These are phyloP conservation scores for Elaeagnus macrophylla DNA, from an alignment of 306 rosid species.

Conservation along the genomic window DNA sequence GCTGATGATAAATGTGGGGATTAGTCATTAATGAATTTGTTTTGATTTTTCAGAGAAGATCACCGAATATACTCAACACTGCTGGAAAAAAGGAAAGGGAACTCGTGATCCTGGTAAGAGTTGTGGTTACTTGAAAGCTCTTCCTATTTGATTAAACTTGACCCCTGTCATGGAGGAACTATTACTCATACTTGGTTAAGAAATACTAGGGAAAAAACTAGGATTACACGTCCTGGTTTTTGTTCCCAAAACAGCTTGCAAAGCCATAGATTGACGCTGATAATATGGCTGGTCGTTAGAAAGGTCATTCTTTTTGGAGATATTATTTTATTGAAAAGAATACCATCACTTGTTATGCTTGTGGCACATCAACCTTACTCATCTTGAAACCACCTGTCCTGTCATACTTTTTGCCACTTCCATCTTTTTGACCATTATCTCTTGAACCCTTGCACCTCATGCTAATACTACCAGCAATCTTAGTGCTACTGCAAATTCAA, in stretches of 20 bases:
- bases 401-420: too few species aligned
- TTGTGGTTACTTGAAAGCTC: slow-evolving; percentile 9
- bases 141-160: slow-evolving; percentile 1
- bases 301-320: too few species aligned
- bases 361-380: too few species aligned
- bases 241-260: too few species aligned
- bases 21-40: slow-evolving; percentile 3
- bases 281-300: too few species aligned
- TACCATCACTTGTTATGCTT: too few species aligned
- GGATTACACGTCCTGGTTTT: too few species aligned
- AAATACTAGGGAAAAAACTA: too few species aligned
- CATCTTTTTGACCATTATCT: too few species aligned
- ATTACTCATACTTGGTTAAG: background rate
- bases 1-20: slow-evolving; percentile 3
- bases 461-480: background rate
- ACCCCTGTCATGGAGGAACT: background rate
- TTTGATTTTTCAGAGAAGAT: slow-evolving; percentile 54
- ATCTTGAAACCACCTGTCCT: too few species aligned
- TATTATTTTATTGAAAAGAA: too few species aligned
- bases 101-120: slow-evolving; percentile 56
- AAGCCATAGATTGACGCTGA: too few species aligned
- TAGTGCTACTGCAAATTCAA: background rate
- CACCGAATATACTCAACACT: slow-evolving; percentile 52
- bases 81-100: slow-evolving; percentile 52
- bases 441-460: background rate